These are phyloP conservation scores for Phaeomoniella chlamydospora DNA, from an alignment of 2,329 filamentous ascomycete species.

Conservation along the genomic window DNA sequence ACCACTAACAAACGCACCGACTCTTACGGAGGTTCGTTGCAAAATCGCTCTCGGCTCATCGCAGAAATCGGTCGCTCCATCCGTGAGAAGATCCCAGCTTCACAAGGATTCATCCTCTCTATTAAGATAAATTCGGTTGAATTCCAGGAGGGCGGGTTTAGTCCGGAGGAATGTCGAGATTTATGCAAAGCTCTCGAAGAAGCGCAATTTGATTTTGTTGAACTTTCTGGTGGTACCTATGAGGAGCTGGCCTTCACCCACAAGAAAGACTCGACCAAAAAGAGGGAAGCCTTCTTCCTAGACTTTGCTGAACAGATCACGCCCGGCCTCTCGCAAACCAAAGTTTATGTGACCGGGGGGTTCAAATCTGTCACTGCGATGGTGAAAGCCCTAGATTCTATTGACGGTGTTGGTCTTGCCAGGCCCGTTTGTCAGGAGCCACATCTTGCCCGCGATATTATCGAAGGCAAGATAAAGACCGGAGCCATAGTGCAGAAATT, in stretches of 20 bases:
- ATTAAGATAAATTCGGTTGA: conserved; percentile 49
- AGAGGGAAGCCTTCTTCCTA: conserved; percentile 45
- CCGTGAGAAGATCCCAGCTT: conserved; percentile 7
- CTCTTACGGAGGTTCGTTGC: conserved; percentile 49
- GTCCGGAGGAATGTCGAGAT: conserved; percentile 33
- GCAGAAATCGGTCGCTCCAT: conserved; percentile 33
- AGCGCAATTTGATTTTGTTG: conserved; percentile 30
- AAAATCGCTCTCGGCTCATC: conserved; percentile 50
- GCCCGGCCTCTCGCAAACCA: conserved; percentile 34
- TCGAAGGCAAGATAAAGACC: conserved; percentile 21
- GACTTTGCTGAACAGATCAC: conserved; percentile 43
- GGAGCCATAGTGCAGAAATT: conserved; percentile 33
- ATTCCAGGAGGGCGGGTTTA: conserved; percentile 30
- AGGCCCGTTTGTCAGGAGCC: conserved; percentile 39
- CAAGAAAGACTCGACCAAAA: conserved; percentile 38
- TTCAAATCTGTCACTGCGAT: conserved; percentile 41
- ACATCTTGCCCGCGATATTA: conserved; percentile 13
- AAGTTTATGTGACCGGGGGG: conserved; percentile 45
- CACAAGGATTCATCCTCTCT: conserved; percentile 27
- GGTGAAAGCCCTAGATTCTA: conserved; percentile 39
- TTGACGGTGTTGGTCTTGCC: conserved; percentile 47
- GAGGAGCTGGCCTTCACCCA: conserved; percentile 37
- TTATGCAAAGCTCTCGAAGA: conserved; percentile 21
- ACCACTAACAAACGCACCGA: conserved; percentile 45
- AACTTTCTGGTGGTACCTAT: conserved; percentile 47